Evolutionary conservation across 805 yeast genomes (phyloP), one percentile per base, ranked within the genome.

Genomic region (Lipomyces sp.): DNA sequence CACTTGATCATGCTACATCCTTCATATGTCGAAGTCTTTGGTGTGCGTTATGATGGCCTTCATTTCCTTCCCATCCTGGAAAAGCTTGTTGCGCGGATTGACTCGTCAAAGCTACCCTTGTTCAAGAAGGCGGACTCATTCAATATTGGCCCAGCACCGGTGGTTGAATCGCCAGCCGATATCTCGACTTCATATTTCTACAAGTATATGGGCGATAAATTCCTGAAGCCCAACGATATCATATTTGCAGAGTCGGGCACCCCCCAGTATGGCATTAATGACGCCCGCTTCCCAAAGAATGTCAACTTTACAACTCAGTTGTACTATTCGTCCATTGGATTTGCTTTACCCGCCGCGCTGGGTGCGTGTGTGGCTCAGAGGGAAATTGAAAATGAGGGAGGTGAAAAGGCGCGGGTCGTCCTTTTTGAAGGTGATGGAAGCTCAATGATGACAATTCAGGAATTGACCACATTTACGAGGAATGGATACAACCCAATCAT

Each of bases 391-490:
- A 79, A 80, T 4, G 69, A 72, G 11, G 73, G 73, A 53, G 67
- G 67, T 5, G 69, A 73, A 57, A 29, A 64, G 33, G 64, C 58
- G 60, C 84, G 96, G 73, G 81, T 92, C 57, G 81, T 91, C 29
- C 80, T 92, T 32, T 79, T 91, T 18, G 92, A 90, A 80, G 97
- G 98, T 64, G 98, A 93, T 76, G 98, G 98, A 0, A 88, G 97
- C 2, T 94, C 97, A 1, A 97, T 91, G 80, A 90, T 93, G 97
- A 92, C 97, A 3, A 82, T 89, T 63, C 74, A 93, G 81, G 98
- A 93, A 75, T 77, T 88, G 59, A 85, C 91, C 0, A 82, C 90
- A 1, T 85, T 84, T 74, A 76, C 89, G 51, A 84, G 90, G 68
- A 80, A 84, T 68, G 80, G 82, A 24, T 81, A 89, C 53, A 84